Evolutionary conservation across 73 alveolate genomes (phyloP).

Genomic region (Paramecium sexaurelia): DNA sequence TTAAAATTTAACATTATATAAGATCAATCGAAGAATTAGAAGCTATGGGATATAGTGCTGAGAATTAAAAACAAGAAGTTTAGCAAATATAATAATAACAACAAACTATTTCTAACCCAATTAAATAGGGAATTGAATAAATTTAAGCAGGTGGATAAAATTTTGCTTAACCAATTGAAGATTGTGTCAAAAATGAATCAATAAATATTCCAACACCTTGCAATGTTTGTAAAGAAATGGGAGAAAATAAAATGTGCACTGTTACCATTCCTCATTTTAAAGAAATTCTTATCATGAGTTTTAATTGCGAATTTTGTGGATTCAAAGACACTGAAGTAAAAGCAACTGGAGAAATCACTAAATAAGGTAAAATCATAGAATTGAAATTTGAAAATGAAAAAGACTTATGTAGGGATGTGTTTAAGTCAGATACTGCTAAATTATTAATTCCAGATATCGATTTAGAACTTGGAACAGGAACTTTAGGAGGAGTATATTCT

Average conservation of each 20-base stretch:
- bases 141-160: conserved; percentile 71
- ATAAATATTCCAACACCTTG: conserved; percentile 74
- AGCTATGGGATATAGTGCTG: conserved; percentile 83
- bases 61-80: conserved; percentile 14
- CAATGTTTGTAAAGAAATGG: conserved; percentile 71
- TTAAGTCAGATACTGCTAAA: conserved; percentile 90
- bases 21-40: conserved; percentile 85
- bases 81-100: conserved; percentile 52
- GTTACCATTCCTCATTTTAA: conserved; percentile 96
- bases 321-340: conserved; percentile 91
- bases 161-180: conserved; percentile 67
- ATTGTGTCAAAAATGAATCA: conserved; percentile 74
- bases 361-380: conserved; percentile 55
- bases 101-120: conserved; percentile 33
- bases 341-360: conserved; percentile 87
- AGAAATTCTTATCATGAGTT: conserved; percentile 95
- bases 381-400: conserved; percentile 74
- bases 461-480: conserved; percentile 88
- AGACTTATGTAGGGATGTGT: conserved; percentile 93
- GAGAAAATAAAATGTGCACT: conserved; percentile 84
- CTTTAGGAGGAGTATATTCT: conserved; percentile 91
- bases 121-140: neutral
- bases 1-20: conserved; percentile 72
- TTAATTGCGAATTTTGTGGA: conserved; percentile 95
- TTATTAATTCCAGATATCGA: conserved; percentile 95